Conservation (phyloP, 164 flowering plant species). For the Hamamelis virginiana region DNA sequence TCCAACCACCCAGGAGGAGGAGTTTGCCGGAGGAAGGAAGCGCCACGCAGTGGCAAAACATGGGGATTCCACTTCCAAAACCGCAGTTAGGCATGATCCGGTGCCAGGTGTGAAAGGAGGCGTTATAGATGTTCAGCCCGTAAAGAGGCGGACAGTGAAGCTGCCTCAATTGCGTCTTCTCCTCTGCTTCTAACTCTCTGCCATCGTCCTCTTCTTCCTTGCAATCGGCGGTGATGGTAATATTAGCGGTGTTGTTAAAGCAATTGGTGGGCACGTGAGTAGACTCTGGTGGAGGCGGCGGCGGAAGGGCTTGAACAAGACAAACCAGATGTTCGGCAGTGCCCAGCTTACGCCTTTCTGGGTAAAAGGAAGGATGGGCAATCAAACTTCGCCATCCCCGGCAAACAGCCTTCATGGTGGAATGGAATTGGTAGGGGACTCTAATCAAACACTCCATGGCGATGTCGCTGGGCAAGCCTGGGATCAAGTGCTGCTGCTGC, state of each 20-base stretch:
- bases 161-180: too few relatives aligned
- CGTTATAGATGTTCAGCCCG: slow-evolving; percentile 52
- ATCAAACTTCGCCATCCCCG: slow-evolving; percentile 50
- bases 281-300: too few relatives aligned
- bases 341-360: slow-evolving; percentile 40
- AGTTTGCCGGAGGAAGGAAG: slow-evolving; percentile 45
- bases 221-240: not conserved
- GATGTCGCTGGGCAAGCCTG: slow-evolving; percentile 65
- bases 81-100: slow-evolving; percentile 42
- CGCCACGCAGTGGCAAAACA: slow-evolving; percentile 63
- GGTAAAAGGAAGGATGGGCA: slow-evolving; percentile 40
- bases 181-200: slow-evolving; percentile 16
- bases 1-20: slow-evolving; percentile 80
- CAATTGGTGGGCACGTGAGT: too few relatives aligned
- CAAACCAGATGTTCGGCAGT: slow-evolving; percentile 43
- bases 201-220: slow-evolving; percentile 3
- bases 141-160: slow-evolving; percentile 27
- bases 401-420: slow-evolving; percentile 47
- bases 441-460: slow-evolving; percentile 62
- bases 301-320: slow-evolving; percentile 38
- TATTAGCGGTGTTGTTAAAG: too few relatives aligned
- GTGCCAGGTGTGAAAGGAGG: slow-evolving; percentile 43
- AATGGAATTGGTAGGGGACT: slow-evolving; percentile 48
- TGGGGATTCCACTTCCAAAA: slow-evolving; percentile 56
- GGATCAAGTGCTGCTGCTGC: slow-evolving; percentile 39